Evolutionary conservation across 2,329 filamentous ascomycete genomes (phyloP).

Genomic region (Knufia petricola): DNA sequence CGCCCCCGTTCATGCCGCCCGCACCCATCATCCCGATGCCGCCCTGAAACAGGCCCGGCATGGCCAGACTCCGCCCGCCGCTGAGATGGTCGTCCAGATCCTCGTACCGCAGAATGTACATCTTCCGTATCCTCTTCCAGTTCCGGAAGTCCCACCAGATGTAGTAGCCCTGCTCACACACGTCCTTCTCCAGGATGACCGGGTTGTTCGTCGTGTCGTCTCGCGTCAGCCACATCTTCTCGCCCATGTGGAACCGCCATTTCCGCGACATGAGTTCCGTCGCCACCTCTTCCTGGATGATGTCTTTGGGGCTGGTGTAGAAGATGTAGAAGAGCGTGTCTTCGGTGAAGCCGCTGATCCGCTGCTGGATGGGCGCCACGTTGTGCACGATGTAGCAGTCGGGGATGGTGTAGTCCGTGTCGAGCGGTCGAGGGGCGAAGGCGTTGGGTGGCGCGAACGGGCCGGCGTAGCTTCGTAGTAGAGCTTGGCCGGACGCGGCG

Average conservation of each 20-base stretch:
- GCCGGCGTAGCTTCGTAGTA: conserved; percentile 55
- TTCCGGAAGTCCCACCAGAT: conserved; percentile 41
- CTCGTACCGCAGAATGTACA: conserved; percentile 41
- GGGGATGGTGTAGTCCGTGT: conserved; percentile 55
- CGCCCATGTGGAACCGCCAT: conserved; percentile 45
- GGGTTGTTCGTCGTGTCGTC: conserved; percentile 40
- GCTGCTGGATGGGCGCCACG: conserved; percentile 50
- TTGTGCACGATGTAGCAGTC: conserved; percentile 57
- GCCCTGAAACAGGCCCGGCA: conserved; percentile 6
- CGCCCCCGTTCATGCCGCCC: conserved; percentile 8
- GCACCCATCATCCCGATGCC: conserved; percentile 5
- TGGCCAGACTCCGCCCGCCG: conserved; percentile 13
- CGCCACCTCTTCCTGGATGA: conserved; percentile 57
- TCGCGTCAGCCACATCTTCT: conserved; percentile 42
- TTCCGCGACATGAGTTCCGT: conserved; percentile 49
- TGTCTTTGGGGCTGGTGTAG: conserved; percentile 57
- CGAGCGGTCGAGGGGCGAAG: conserved; percentile 42
- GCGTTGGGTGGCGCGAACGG: conserved; percentile 51
- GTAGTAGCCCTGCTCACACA: conserved; percentile 43
- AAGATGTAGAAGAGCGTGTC: conserved; percentile 63
- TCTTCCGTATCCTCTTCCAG: conserved; percentile 43
- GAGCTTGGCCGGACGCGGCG: conserved; percentile 47
- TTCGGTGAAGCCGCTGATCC: conserved; percentile 50
- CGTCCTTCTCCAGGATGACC: conserved; percentile 38
- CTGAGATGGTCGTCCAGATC: conserved; percentile 36